These are phyloP conservation scores for Naganishia friedmannii DNA, from an alignment of 768 basidiomycete genomes.

Conservation along the genomic window DNA sequence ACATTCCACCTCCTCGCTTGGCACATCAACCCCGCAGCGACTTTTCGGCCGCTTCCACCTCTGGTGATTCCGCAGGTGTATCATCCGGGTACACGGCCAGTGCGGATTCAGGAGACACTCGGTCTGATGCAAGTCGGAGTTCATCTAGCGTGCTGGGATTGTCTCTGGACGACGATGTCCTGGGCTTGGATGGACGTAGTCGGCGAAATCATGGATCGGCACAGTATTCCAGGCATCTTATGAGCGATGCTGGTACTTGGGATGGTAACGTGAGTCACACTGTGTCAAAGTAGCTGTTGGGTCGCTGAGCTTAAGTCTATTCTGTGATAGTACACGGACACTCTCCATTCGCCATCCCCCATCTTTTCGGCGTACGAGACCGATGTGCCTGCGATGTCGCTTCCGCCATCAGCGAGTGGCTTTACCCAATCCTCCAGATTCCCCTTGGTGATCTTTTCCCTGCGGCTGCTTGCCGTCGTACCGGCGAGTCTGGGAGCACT, in stretches of 20 bases:
- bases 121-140: constrained; percentile 4
- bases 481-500: constrained; percentile 34
- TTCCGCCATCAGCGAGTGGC: constrained; percentile 2
- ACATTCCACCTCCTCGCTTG: constrained; percentile 7
- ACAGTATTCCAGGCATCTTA: neutral
- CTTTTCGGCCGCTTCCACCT: constrained; percentile 16
- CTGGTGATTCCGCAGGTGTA: neutral
- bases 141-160: constrained; percentile 10
- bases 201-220: neutral
- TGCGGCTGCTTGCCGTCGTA: constrained; percentile 47
- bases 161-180: neutral
- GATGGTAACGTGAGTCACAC: neutral
- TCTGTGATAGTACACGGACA: constrained; percentile 4
- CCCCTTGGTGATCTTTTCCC: constrained; percentile 33
- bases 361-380: constrained; percentile 19
- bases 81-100: constrained; percentile 13
- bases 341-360: constrained; percentile 9
- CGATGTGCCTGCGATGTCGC: constrained; percentile 11
- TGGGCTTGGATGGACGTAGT: neutral
- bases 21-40: constrained; percentile 14
- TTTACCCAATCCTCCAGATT: constrained; percentile 27
- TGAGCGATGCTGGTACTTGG: constrained; percentile 12
- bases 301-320: neutral
- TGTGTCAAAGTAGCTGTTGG: too few relatives aligned
- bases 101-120: constrained; percentile 1